Evolutionary conservation across 345 rosid genomes (phyloP).

Genomic region (Hibiscus trionum): DNA sequence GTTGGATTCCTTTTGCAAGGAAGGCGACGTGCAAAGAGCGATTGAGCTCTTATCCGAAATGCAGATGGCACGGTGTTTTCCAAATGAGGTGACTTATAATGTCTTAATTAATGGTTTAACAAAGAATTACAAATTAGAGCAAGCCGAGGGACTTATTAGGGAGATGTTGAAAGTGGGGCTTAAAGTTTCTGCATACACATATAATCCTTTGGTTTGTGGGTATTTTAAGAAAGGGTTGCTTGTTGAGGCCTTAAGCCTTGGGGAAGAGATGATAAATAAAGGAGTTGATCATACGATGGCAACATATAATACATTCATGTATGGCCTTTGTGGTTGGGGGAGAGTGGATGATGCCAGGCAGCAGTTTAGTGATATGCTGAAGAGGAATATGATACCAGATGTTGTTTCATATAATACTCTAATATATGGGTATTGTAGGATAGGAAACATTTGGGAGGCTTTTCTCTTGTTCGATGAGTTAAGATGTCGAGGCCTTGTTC

Average conservation of each 20-base stretch:
- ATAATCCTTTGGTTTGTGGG: constrained; percentile 51
- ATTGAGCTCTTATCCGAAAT: constrained; percentile 39
- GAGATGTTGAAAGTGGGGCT: constrained; percentile 48
- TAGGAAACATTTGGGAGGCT: constrained; percentile 48
- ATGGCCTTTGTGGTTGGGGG: constrained; percentile 42
- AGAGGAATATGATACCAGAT: constrained; percentile 40
- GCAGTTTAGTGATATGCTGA: constrained; percentile 32
- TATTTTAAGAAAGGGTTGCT: constrained; percentile 50
- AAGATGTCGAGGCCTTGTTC: constrained; percentile 28
- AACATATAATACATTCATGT: constrained; percentile 43
- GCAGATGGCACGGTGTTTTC: constrained; percentile 28
- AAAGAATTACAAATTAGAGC: constrained; percentile 40
- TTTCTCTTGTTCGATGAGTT: constrained; percentile 56
- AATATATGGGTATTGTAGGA: constrained; percentile 51
- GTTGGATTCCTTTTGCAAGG: constrained; percentile 51
- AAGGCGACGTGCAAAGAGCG: constrained; percentile 45
- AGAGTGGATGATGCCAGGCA: constrained; percentile 46
- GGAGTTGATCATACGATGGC: constrained; percentile 35
- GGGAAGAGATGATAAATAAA: constrained; percentile 40
- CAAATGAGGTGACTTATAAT: constrained; percentile 50
- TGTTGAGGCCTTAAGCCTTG: constrained; percentile 39
- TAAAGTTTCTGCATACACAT: constrained; percentile 38
- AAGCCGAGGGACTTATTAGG: constrained; percentile 41
- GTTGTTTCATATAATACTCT: constrained; percentile 61
- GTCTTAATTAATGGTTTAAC: constrained; percentile 50